Evolutionary conservation across 306 rosid genomes (phyloP), one percentile per base, ranked within the genome.

Genomic region (Morella rubra): DNA sequence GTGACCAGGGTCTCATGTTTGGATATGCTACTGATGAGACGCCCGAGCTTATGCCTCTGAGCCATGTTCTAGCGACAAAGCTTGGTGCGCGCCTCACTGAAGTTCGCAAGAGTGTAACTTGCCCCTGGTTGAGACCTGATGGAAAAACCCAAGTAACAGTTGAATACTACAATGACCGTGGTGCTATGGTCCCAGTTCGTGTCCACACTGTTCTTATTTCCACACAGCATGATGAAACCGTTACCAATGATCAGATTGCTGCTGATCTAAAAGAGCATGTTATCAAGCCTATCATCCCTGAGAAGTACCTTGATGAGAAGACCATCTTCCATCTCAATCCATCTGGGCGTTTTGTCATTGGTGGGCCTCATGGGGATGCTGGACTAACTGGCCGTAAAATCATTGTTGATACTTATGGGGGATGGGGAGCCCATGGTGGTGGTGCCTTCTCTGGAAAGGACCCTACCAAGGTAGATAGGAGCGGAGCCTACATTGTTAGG

Each of bases 371-470:
- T 18, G 93, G 90, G 1, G 93, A 89, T 75, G 93, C 90, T 0
- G 93, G 93, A 54, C 89, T 89, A 14, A 86, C 93, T 0, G 90
- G 93, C 27, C 84, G 90, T 24, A 89, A 89, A 54, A 86, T 89
- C 84, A 89, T 88, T 61, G 44, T 88, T 8, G 90, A 88, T 75
- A 88, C 92, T 24, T 88, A 88, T 47, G 92, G 92, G 32, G 92
- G 92, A 69, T 88, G 92, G 92, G 92, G 90, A 71, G 92, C 92
- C 7, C 92, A 88, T 71, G 92, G 92, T n/a, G 92, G 92, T 16
- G 92, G 90, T 58, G 92, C 92, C 20, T 89, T 89, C 84, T 89
- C 90, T 16, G 87, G 90, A 69, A 89, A 89, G 81, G 92, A 88
- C 55, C 90, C 90, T 1, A 84, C 92, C 61, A 89, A 86, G 81